These are phyloP conservation scores for Dryas integrifolia DNA, from an alignment of 331 rosid genomes.

Conservation along the genomic window DNA sequence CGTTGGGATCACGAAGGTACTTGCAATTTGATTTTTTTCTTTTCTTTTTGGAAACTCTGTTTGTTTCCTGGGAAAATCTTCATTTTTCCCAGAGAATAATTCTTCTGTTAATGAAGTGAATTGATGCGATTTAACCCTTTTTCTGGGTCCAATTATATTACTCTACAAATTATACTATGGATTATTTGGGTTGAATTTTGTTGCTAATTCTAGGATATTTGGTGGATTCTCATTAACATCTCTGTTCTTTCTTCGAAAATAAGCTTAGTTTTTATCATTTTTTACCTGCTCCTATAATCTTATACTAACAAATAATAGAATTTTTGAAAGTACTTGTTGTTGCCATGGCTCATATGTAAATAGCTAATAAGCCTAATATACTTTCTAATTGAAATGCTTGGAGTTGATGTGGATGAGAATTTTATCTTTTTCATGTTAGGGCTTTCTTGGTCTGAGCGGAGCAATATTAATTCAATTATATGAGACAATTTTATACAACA, in stretches of 20 bases:
- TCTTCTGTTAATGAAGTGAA: background rate
- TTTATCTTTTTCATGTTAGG: constrained; percentile 23
- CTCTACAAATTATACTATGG: background rate
- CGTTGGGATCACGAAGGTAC: constrained; percentile 34
- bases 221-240: too few species aligned
- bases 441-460: constrained; percentile 35
- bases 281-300: background rate
- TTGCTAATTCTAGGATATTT: background rate
- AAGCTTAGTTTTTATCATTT: background rate
- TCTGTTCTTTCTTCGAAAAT: background rate
- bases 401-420: background rate
- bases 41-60: background rate
- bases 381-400: background rate
- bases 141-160: background rate
- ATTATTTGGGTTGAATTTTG: background rate
- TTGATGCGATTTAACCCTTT: background rate
- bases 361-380: background rate
- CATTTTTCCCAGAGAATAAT: background rate
- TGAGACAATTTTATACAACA: constrained; percentile 18
- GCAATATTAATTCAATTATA: constrained; percentile 29
- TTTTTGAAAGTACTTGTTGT: background rate
- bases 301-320: background rate
- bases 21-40: constrained; percentile 1
- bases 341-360: background rate
- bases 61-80: background rate